Evolutionary conservation across 2,329 filamentous ascomycete genomes (phyloP).

Genomic region (Alternaria solani): DNA sequence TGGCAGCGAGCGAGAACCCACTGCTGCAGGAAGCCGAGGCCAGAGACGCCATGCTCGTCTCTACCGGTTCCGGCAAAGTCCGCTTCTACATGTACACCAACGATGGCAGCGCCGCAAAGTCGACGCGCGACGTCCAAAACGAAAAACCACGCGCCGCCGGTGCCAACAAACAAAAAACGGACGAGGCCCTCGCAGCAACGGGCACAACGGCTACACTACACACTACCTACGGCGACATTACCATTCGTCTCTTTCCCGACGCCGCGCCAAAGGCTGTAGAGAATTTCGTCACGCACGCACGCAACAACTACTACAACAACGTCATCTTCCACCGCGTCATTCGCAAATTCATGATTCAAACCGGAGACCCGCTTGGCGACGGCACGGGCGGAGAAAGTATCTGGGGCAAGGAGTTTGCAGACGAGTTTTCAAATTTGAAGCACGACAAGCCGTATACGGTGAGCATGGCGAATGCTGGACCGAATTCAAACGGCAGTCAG

Average conservation of each 20-base stretch:
- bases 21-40: conserved; percentile 90
- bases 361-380: conserved; percentile 85
- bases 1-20: conserved; percentile 95
- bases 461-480: conserved; percentile 97
- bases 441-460: conserved; percentile 97
- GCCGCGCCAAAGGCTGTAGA: conserved; percentile 94
- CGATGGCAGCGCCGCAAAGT: conserved; percentile 67
- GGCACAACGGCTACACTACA: conserved; percentile 86
- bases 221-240: conserved; percentile 92
- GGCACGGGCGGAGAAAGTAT: conserved; percentile 91
- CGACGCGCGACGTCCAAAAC: conserved; percentile 87
- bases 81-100: conserved; percentile 99
- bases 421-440: conserved; percentile 89
- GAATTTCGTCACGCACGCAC: conserved; percentile 93
- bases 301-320: conserved; percentile 94
- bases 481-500: conserved; percentile 93
- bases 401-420: conserved; percentile 90
- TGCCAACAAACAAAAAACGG: conserved; percentile 53
- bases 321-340: conserved; percentile 98
- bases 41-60: conserved; percentile 86
- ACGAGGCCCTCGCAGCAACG: conserved; percentile 71
- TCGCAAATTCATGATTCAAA: conserved; percentile 97
- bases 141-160: conserved; percentile 80
- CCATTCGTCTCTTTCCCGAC: conserved; percentile 90
- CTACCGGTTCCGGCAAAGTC: conserved; percentile 83